Percentiles rank a stretch among this genome's conserved stretches.
Evolutionary conservation across 2,329 filamentous ascomycete species (phyloP).

Genomic region (Macrophomina phaseolina): DNA sequence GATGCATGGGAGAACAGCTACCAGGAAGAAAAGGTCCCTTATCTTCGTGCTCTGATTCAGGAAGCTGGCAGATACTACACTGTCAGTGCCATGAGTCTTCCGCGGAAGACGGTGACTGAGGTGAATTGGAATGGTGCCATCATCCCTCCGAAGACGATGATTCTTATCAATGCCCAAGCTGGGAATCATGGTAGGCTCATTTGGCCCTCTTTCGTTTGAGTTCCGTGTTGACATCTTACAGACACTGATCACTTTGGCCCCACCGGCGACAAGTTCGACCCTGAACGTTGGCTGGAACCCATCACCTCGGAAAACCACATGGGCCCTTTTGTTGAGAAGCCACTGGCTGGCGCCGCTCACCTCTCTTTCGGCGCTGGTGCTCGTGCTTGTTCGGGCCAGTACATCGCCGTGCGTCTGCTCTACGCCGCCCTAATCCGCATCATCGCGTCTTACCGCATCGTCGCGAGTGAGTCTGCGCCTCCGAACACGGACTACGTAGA

Average conservation of each 20-base stretch:
- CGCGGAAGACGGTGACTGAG: conserved; percentile 57
- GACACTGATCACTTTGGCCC: conserved; percentile 58
- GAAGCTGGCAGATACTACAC: conserved; percentile 62
- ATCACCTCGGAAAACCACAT: conserved; percentile 30
- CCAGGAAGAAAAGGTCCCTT: conserved; percentile 56
- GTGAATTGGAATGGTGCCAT: conserved; percentile 58
- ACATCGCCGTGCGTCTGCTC: conserved; percentile 57
- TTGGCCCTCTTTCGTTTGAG: neutral
- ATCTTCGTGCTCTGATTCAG: conserved; percentile 56
- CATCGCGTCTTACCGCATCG: conserved; percentile 56
- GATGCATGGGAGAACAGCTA: conserved; percentile 56
- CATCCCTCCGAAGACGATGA: conserved; percentile 60
- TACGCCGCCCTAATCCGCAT: conserved; percentile 58
- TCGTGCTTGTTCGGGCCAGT: conserved; percentile 58
- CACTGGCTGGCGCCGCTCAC: conserved; percentile 40
- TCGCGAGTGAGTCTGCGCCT: conserved; percentile 55
- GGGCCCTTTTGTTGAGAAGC: conserved; percentile 41
- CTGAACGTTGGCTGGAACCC: conserved; percentile 55
- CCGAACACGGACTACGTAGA: conserved; percentile 68
- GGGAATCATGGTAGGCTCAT: conserved; percentile 55
- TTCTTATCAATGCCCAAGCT: conserved; percentile 62
- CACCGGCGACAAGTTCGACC: conserved; percentile 54
- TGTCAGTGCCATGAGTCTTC: conserved; percentile 59
- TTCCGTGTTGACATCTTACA: conserved; percentile 30
- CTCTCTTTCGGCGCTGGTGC: conserved; percentile 60